Conservation (phyloP, 2,329 filamentous ascomycete genomes). For the Mariannaea sp. region DNA sequence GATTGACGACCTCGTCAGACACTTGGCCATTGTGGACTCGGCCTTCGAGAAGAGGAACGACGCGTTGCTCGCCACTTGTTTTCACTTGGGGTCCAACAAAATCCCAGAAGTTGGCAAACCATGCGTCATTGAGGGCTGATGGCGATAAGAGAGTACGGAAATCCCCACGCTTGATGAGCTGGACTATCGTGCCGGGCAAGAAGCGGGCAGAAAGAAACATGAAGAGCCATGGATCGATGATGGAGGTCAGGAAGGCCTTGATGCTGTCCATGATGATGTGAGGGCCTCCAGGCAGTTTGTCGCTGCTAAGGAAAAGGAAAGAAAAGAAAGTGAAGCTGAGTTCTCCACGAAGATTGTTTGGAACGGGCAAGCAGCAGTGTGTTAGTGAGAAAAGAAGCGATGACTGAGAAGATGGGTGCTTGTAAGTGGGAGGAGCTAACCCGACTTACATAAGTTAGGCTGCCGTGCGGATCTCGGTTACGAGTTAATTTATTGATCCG, state of each 20-base stretch:
- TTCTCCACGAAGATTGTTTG: neutral
- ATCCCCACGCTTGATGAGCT: conserved; percentile 45
- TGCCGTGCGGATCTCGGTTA: neutral
- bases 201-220: conserved; percentile 53
- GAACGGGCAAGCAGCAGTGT: neutral
- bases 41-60: conserved; percentile 61
- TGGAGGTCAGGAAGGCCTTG: conserved; percentile 37
- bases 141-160: conserved; percentile 48
- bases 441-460: conserved; percentile 11
- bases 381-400: neutral
- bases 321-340: too few species aligned
- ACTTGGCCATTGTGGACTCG: conserved; percentile 47
- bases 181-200: conserved; percentile 56
- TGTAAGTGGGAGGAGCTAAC: too few species aligned
- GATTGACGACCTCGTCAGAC: conserved; percentile 39
- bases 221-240: conserved; percentile 59
- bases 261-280: conserved; percentile 25
- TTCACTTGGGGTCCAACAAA: conserved; percentile 57
- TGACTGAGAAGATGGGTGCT: neutral
- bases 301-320: neutral
- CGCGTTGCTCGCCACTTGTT: conserved; percentile 45
- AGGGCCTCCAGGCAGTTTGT: neutral
- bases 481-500: conserved; percentile 9
- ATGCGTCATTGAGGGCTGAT: conserved; percentile 50
- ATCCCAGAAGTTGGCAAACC: conserved; percentile 68